These are phyloP conservation scores for Botrytis galanthina DNA, from an alignment of 2,329 filamentous ascomycete species.

Conservation along the genomic window DNA sequence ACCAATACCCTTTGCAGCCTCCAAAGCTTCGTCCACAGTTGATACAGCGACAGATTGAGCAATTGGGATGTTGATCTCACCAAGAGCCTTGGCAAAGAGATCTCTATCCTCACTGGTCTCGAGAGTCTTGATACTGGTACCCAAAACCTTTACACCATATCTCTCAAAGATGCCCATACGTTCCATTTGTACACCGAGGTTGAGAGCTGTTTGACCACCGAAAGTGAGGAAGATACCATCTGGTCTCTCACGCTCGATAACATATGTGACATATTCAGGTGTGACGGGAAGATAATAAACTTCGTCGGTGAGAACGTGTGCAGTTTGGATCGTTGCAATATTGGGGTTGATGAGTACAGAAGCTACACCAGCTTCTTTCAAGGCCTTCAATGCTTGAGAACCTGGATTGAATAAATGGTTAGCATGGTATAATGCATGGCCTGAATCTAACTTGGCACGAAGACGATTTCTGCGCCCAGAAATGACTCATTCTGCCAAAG, in stretches of 20 bases:
- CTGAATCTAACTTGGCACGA: no score
- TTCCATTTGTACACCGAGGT: slow-evolving; percentile 96
- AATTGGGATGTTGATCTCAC: slow-evolving; percentile 97
- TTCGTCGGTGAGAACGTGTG: slow-evolving; percentile 93
- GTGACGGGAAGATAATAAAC: slow-evolving; percentile 98
- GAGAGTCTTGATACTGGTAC: slow-evolving; percentile 90
- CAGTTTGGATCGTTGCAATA: slow-evolving; percentile 97
- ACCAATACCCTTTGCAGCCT: slow-evolving; percentile 80
- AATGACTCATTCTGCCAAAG: slow-evolving; percentile 31
- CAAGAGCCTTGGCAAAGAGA: slow-evolving; percentile 89
- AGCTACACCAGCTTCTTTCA: slow-evolving; percentile 89
- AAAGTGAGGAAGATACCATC: slow-evolving; percentile 98
- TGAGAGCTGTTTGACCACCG: slow-evolving; percentile 94
- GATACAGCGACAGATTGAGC: slow-evolving; percentile 92
- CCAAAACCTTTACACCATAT: slow-evolving; percentile 92
- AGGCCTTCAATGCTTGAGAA: slow-evolving; percentile 91
- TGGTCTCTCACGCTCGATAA: slow-evolving; percentile 92
- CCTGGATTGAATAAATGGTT: slow-evolving; percentile 51
- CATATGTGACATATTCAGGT: slow-evolving; percentile 94
- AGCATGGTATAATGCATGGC: slow-evolving; percentile 22
- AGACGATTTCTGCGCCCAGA: not conserved
- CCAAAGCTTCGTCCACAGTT: slow-evolving; percentile 87
- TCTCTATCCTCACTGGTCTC: slow-evolving; percentile 96
- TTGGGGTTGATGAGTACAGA: slow-evolving; percentile 97
- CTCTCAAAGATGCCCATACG: slow-evolving; percentile 92